phyloP scores from a whole-genome alignment of 1,139 yeast species.

The Arxiozyma heterogenica region DNA sequence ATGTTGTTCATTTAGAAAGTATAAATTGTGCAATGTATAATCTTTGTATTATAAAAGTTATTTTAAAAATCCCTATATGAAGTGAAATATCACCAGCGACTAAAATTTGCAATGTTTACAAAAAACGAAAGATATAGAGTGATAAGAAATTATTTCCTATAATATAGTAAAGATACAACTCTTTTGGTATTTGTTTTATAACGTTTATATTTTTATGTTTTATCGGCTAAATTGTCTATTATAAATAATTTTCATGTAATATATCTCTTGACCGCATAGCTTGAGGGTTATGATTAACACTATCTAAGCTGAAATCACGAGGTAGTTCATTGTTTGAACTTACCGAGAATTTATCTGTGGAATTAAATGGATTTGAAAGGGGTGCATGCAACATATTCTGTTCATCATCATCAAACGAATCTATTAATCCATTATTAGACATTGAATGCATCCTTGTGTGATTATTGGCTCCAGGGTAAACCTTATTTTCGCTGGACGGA shows the following conservation, averaged over 20 bases:
- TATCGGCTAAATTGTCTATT: neutral
- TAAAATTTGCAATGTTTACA: neutral
- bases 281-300: slow-evolving; percentile 8
- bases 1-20: neutral
- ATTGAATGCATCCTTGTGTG: slow-evolving; percentile 16
- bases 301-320: slow-evolving; percentile 12
- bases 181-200: neutral
- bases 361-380: slow-evolving; percentile 5
- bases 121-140: too few species aligned
- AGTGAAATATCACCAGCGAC: too few species aligned
- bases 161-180: neutral
- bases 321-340: slow-evolving; percentile 1
- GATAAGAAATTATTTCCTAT: too few species aligned
- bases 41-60: neutral
- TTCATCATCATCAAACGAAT: slow-evolving; percentile 16
- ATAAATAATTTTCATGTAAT: slow-evolving; percentile 7
- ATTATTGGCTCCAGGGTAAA: slow-evolving; percentile 18
- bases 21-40: too few species aligned
- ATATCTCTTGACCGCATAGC: slow-evolving; percentile 10
- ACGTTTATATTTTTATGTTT: neutral
- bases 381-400: slow-evolving; percentile 8
- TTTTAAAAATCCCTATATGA: neutral
- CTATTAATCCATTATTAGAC: slow-evolving; percentile 21
- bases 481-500: slow-evolving; percentile 9
- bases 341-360: slow-evolving; percentile 1